These are phyloP conservation scores for Backusella liffmaniae DNA, from an alignment of 192 early-diverging fungal species.

Conservation along the genomic window DNA sequence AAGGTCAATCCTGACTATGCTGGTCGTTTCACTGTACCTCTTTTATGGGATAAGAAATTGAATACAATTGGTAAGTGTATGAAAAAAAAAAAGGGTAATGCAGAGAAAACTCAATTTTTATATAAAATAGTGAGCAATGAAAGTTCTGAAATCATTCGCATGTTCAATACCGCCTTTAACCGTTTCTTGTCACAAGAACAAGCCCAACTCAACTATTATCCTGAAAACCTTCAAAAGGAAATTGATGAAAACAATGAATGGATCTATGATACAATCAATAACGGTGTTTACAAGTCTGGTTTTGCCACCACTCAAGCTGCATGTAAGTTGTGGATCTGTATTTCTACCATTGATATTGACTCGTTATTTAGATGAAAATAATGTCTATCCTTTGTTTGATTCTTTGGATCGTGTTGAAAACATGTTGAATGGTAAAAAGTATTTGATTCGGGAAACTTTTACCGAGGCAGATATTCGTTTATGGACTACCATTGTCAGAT, in stretches of 20 bases:
- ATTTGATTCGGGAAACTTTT: slow-evolving; percentile 73
- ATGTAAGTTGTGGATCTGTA: slow-evolving; percentile 40
- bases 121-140: slow-evolving; percentile 84
- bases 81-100: too few species aligned
- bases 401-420: slow-evolving; percentile 84
- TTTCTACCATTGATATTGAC: slow-evolving; percentile 15
- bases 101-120: background rate
- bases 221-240: slow-evolving; percentile 62
- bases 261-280: slow-evolving; percentile 95
- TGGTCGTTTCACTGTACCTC: slow-evolving; percentile 85
- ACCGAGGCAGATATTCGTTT: slow-evolving; percentile 96
- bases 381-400: slow-evolving; percentile 71
- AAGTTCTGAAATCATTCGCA: slow-evolving; percentile 92
- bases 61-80: slow-evolving; percentile 69
- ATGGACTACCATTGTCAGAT: slow-evolving; percentile 92
- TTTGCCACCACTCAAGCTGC: slow-evolving; percentile 87
- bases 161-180: slow-evolving; percentile 91
- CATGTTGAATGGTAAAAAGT: slow-evolving; percentile 70
- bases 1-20: slow-evolving; percentile 66
- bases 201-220: slow-evolving; percentile 78
- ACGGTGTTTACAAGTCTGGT: slow-evolving; percentile 93
- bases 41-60: slow-evolving; percentile 95
- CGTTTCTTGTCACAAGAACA: slow-evolving; percentile 60
- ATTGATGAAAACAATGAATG: slow-evolving; percentile 90
- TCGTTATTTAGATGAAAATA: slow-evolving; percentile 58